Evolutionary conservation across 2,329 filamentous ascomycete genomes (phyloP), one percentile per base, ranked within the genome.

Genomic region (Fusarium fujikuroi): DNA sequence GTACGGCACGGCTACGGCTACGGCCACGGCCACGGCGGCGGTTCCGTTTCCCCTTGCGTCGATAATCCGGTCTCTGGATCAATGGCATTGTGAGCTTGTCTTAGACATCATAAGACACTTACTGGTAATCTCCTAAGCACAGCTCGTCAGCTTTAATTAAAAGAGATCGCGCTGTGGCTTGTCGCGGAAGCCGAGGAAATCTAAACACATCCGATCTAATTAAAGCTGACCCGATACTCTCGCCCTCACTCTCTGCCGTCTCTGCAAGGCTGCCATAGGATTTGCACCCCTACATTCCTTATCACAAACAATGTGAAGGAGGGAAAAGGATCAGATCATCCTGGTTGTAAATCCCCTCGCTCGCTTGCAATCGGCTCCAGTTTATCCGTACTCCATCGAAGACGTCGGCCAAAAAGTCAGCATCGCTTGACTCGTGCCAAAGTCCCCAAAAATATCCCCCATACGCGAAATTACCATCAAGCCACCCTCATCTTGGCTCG

Each of bases 21-120:
- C 28, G 28, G 25, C 25, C 5, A 25, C 25, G 25, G 25, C 25
- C 25, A 25, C 25, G 23, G 34, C 34, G 61, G 44, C 37, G 34
- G 43, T 52, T 25, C 64, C 63, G 63, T 49, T 44, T 36, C 36
- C 46, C 47, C 42, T 68, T 68, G 34, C 54, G 39, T 43, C 50
- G 19, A 43, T 66, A 36, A 23, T 21, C 23, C 23, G 34, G 40
- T 63, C 40, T 66, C 32, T 52, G 21, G 21, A 53, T 61, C 54
- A 67, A 67, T 43, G 25, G 23, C 36, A 68, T 68, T 62, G 36
- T 68, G 15, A 54, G 30, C 46, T 43, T 62, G 58, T 69, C 64
- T 54, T 32, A 46, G 64, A 69, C 57, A 69, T 60, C 62, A 44
- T 37, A 10, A 47, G 61, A 67, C 46, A 66, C 7, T 40, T 15